Base-by-base conservation (phyloP, 176 grass and related monocot species). In the Pontederia paniculata region DNA sequence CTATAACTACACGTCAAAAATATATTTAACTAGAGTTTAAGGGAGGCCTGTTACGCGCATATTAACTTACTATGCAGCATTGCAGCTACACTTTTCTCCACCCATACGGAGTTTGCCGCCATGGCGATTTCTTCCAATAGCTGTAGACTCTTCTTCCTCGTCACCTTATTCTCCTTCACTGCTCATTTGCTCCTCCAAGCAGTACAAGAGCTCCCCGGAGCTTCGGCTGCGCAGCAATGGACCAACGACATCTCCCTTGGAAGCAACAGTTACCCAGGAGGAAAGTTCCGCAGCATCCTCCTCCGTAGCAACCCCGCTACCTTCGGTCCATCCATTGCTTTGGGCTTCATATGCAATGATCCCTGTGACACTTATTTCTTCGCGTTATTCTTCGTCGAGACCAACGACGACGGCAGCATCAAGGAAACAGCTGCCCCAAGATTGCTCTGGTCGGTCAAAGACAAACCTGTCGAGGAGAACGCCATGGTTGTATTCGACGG, bases 391-490 rank as follows among this genome's bases (percentile, higher is more conserved):
- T 56, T 74, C 17, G 37, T 74, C 53, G 3, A 57, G 17, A 20
- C 50, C 44, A 21, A 74, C 54, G 56, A 51, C 57, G 60, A 42
- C 18, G 60, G 60, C 16, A 19, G 21, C 25, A 74, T 74, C 16
- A 21, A 17, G 3, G 31, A 41, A 18, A 6, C 8, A 2, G 55
- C 55, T 0, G 12, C 22, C 17, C 73, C 25, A 18, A 23, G 68
- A 44, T 28, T 76, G 9, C n/a, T 69, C 14, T 76, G 73, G 73
- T 61, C 73, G 12, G 63, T 64, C 41, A 76, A 76, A 37, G n/a
- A 64, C 12, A 22, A 25, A 42, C 55, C 53, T 20, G 55, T 76
- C 42, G 16, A 20, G 21, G 73, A 76, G 48, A 76, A 76, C 0
- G 73, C 73, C 4, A 76, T 52, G 43, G 54, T 71, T 17, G 21